Evolutionary conservation across 164 flowering plant species (phyloP), one percentile per base, ranked within the genome.

Genomic region (Malania oleifera): DNA sequence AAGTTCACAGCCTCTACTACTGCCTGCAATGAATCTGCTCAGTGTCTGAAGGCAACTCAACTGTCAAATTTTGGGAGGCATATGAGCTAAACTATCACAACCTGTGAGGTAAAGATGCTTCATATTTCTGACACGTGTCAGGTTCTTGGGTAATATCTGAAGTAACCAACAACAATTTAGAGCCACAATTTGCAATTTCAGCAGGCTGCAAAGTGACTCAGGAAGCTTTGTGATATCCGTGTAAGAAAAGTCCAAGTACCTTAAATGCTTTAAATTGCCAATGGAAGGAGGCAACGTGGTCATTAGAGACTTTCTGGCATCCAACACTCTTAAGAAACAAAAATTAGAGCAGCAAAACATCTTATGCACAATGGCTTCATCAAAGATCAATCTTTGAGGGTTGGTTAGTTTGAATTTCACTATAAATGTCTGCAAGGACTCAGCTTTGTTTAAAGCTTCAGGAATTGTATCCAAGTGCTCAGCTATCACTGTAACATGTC

Each of bases 161-260:
- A 59, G 52, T 8, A 25, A 8, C 7, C 9, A 18, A 28, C 63
- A 59, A 28, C 47, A 46, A 14, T 8, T 35, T 1, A 59, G 54
- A 11, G 47, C 19, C 54, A 59, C 10, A 1, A 26, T 22, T 19
- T 48, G 63, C n/a, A 59, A 49, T 31, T 48, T 47, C 31, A 18
- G 34, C 22, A 59, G 45, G 34, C 15, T 26, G 34, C 54, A 31
- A 59, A 23, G 4, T 37, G 54, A 59, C 17, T 22, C 29, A 6
- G 63, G 63, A 28, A 49, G 28, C 40, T n/a, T 17, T 22, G 27
- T 35, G 14, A 59, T 59, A n/a, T 0, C 7, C 24, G 63, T 47
- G 23, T 15, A 10, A 49, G 54, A 59, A 12, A 59, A 19, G 23
- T 35, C 14, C 5, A 59, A 49, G 19, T 59, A 28, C 28, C 54